Evolutionary conservation across 2,329 filamentous ascomycete species (phyloP).

Genomic region (Cryphonectria carpinicola): DNA sequence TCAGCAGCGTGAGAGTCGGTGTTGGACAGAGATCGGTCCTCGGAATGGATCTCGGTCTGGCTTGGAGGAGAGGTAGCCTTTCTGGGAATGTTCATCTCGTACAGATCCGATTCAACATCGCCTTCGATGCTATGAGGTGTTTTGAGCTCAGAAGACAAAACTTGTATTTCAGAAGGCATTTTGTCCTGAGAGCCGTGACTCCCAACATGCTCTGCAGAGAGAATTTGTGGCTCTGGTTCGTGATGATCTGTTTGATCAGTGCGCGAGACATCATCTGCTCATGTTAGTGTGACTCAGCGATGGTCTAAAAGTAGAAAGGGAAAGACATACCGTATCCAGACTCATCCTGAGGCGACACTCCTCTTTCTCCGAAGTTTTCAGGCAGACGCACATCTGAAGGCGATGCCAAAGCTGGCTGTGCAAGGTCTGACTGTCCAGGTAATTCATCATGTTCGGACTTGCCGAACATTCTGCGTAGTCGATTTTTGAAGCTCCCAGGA

Average conservation of each 20-base stretch:
- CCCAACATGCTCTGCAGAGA: not conserved
- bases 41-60: not conserved
- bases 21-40: not conserved
- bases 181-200: not conserved
- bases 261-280: not conserved
- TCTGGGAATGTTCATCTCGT: slow-evolving; percentile 8
- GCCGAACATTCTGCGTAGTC: slow-evolving; percentile 14
- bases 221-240: not conserved
- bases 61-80: not conserved
- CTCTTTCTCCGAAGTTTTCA: not conserved
- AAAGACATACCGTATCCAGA: not conserved
- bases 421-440: not conserved
- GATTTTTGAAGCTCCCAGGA: slow-evolving; percentile 10
- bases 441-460: not conserved
- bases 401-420: not conserved
- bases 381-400: not conserved
- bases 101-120: not conserved
- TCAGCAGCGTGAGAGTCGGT: not conserved
- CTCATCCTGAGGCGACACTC: not conserved
- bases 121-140: not conserved
- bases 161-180: not conserved
- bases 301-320: not conserved
- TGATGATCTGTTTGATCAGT: not conserved
- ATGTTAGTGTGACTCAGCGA: not conserved
- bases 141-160: not conserved